These are phyloP conservation scores for Trichoderma guizhouense DNA, from an alignment of 2,329 filamentous ascomycete species.

Conservation along the genomic window DNA sequence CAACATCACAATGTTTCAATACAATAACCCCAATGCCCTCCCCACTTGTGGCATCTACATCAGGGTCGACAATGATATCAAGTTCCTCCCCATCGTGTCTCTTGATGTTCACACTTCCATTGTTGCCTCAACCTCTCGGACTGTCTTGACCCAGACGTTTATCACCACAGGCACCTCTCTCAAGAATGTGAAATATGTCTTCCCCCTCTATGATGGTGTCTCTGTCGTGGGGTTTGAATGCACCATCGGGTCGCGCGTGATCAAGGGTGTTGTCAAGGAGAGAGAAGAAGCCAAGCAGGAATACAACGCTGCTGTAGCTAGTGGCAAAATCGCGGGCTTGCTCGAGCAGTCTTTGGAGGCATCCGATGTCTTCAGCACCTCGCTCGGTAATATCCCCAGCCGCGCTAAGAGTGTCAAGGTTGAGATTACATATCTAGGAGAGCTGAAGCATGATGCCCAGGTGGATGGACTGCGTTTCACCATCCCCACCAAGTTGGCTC, in stretches of 20 bases:
- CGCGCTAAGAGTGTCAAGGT: conserved; percentile 52
- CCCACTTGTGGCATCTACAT: conserved; percentile 34
- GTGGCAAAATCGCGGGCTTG: conserved; percentile 61
- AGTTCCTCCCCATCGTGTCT: conserved; percentile 57
- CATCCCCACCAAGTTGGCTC: conserved; percentile 64
- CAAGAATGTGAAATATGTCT: conserved; percentile 59
- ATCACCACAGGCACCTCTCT: conserved; percentile 42
- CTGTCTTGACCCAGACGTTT: conserved; percentile 55
- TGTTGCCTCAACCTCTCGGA: conserved; percentile 49
- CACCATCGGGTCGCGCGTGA: conserved; percentile 56
- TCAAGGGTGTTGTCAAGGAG: conserved; percentile 65
- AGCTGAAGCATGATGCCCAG: conserved; percentile 69
- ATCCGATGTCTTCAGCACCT: conserved; percentile 65
- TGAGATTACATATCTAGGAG: conserved; percentile 63
- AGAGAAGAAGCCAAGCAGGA: conserved; percentile 57
- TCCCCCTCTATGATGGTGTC: conserved; percentile 70
- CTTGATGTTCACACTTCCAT: conserved; percentile 60
- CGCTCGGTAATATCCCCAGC: conserved; percentile 64
- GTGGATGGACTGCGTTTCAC: conserved; percentile 66
- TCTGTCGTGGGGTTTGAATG: conserved; percentile 67
- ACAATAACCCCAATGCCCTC: neutral
- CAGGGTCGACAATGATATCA: conserved; percentile 25
- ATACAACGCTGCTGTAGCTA: conserved; percentile 56
- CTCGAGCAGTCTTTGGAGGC: conserved; percentile 59
- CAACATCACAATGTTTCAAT: neutral